phyloP scores from a whole-genome alignment of 2,329 filamentous ascomycete genomes.

The Aspergillus udagawae region DNA sequence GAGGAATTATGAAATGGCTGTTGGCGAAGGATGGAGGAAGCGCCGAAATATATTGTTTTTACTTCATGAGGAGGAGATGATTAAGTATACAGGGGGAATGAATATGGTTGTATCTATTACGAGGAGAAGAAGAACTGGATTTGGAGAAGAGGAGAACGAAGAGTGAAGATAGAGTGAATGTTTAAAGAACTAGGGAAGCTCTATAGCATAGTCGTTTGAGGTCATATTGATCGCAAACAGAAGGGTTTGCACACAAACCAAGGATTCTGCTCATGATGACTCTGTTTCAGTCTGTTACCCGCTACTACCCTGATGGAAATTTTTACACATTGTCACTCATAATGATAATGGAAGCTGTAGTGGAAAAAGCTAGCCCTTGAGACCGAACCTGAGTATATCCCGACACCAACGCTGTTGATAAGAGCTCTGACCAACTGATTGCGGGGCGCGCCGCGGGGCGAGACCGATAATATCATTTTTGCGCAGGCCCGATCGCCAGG shows the following conservation, averaged over 20 bases:
- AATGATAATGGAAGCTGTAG: background rate
- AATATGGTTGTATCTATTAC: background rate
- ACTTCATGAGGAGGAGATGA: background rate
- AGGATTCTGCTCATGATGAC: background rate
- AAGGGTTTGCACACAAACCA: background rate
- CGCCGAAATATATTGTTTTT: background rate
- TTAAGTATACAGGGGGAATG: background rate
- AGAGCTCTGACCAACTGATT: background rate
- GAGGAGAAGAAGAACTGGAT: background rate
- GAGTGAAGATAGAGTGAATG: background rate
- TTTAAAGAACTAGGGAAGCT: background rate
- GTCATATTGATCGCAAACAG: background rate
- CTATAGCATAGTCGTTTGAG: background rate
- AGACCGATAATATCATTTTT: slow-evolving; percentile 12
- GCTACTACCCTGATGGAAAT: background rate
- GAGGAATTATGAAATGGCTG: background rate
- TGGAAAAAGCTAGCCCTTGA: background rate
- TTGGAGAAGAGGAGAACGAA: background rate
- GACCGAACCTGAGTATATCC: background rate
- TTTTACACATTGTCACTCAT: background rate
- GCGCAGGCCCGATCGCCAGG: slow-evolving; percentile 13
- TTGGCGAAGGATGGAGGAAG: background rate
- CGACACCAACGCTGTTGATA: background rate
- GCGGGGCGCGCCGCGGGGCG: slow-evolving; percentile 9
- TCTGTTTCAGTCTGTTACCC: background rate